Conservation (phyloP, 116 monocot genomes). For the Phalaenopsis hybrid region DNA sequence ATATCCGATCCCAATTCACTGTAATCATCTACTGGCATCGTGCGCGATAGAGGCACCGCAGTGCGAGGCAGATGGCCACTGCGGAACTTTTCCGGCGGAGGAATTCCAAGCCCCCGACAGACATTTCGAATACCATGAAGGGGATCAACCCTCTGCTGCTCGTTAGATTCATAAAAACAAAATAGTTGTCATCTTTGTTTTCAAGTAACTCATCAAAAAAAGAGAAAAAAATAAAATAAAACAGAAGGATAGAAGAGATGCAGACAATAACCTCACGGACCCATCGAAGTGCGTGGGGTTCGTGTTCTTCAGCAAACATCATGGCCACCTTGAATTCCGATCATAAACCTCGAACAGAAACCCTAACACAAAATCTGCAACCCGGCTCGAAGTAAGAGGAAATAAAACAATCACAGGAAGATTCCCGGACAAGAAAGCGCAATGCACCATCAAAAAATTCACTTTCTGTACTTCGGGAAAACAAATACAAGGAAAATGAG, state of each 20-base stretch:
- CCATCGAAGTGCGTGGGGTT: conserved; percentile 71
- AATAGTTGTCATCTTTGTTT: background rate
- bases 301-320: conserved; percentile 92
- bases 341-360: conserved; percentile 6
- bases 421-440: background rate
- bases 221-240: background rate
- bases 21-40: conserved; percentile 31
- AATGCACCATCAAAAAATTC: background rate
- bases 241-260: background rate
- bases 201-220: background rate
- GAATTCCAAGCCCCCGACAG: conserved; percentile 37
- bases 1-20: conserved; percentile 60
- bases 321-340: background rate
- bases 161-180: conserved; percentile 2
- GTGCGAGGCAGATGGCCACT: conserved; percentile 50
- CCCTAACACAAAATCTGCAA: conserved; percentile 12
- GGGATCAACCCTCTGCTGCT: conserved; percentile 22
- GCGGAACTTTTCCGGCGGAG: conserved; percentile 61
- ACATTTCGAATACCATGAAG: conserved; percentile 19
- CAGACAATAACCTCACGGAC: conserved; percentile 42
- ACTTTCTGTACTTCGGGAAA: background rate
- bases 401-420: background rate
- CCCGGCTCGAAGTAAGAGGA: background rate
- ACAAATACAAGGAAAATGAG: conserved; percentile 5
- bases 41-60: conserved; percentile 29